Base-by-base conservation (phyloP, 331 rosid genomes). In the Acacia concinna region DNA sequence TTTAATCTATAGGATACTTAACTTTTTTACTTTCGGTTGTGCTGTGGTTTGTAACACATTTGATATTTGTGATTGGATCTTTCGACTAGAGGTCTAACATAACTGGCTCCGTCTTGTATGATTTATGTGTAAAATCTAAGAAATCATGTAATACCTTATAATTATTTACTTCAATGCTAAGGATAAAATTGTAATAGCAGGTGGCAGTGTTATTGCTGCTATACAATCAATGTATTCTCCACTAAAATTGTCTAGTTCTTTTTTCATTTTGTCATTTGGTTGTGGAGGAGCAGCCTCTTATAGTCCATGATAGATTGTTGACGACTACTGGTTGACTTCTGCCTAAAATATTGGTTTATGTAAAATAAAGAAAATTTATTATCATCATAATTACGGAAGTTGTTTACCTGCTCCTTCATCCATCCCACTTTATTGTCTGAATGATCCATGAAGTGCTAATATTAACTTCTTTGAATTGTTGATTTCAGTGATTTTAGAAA, bases 21-120 rank as follows among this genome's bases (percentile, higher is more conserved):
- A 49, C 59, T 43, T 81, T 8, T 34, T 63, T 73, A 37, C 63
- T 74, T 52, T 65, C 47, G 76, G 74, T 59, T 67, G 70, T 71
- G 65, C 47, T 34, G 15, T 60, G 49, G 52, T 51, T 77, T 25
- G 52, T 4, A 77, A 31, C 35, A 60, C 62, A 38, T 34, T 32
- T n/a, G 17, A 69, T 73, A 30, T 32, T 38, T 20, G 18, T 78
- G 77, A 12, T 60, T 76, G 57, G 73, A 54, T 68, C 47, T 49
- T 71, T 68, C 13, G 49, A 64, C 44, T 75, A 65, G 56, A 52
- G 37, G n/a, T 64, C 51, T 81, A 35, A 41, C 75, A 68, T 51
- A 62, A 18, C 54, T 25, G 56, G 62, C 9, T 9, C 2, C 20
- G 23, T 62, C 52, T 44, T 37, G 43, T 68, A 69, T 70, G n/a